Percentiles rank a stretch among this genome's conserved stretches.
Conservation (phyloP, 345 rosid species). For the Cardamine resedifolia region DNA sequence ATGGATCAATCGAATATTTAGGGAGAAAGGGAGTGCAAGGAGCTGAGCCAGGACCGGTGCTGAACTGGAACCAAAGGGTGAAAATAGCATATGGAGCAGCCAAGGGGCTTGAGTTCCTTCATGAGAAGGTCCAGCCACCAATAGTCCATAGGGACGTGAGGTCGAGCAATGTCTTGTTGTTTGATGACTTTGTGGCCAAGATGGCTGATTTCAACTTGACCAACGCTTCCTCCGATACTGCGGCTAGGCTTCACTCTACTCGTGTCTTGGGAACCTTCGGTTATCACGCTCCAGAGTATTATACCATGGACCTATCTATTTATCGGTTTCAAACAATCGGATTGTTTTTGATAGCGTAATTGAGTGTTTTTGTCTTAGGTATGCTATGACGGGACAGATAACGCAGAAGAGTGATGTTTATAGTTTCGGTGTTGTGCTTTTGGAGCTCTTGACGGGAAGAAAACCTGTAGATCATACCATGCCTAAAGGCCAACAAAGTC, state of each 20-base stretch:
- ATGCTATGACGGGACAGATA: conserved; percentile 99
- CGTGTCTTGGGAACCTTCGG: conserved; percentile 98
- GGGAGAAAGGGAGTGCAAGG: conserved; percentile 97
- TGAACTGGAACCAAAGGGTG: conserved; percentile 89
- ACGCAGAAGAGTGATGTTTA: conserved; percentile 98
- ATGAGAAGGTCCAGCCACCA: conserved; percentile 90
- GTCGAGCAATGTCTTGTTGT: conserved; percentile 91
- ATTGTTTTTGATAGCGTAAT: background rate
- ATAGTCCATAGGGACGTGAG: conserved; percentile 91
- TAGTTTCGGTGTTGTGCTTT: conserved; percentile 97
- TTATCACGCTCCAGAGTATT: conserved; percentile 98
- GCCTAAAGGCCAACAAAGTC: conserved; percentile 99
- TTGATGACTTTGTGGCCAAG: conserved; percentile 74
- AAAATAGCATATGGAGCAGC: conserved; percentile 92
- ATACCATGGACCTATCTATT: background rate
- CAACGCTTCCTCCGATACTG: conserved; percentile 80
- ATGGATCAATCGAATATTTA: conserved; percentile 21
- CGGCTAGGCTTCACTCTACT: conserved; percentile 93
- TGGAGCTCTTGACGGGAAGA: conserved; percentile 94
- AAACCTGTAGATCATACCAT: conserved; percentile 98
- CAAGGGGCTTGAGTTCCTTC: conserved; percentile 87
- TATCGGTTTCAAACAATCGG: background rate
- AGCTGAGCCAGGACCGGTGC: conserved; percentile 92
- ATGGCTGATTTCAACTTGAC: conserved; percentile 94
- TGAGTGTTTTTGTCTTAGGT: conserved; percentile 46